Evolutionary conservation across 768 basidiomycete species (phyloP).

Genomic region (Cystobasidium tubakii): DNA sequence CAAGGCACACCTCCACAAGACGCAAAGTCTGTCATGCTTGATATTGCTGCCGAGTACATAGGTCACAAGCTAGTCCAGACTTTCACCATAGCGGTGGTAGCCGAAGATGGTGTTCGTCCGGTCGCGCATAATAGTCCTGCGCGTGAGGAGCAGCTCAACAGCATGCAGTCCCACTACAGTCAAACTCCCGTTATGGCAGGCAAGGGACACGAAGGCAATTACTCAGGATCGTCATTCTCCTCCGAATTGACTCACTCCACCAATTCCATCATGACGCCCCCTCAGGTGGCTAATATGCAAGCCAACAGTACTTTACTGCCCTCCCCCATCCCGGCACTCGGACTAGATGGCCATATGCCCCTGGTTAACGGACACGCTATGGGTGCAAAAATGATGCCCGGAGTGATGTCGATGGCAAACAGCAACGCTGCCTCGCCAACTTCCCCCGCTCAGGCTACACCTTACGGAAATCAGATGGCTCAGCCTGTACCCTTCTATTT

Average conservation of each 20-base stretch:
- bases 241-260: slow-evolving; percentile 16
- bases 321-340: neutral
- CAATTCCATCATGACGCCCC: slow-evolving; percentile 20
- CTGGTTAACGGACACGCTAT: neutral
- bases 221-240: neutral
- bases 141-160: neutral
- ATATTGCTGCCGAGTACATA: slow-evolving; percentile 11
- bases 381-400: neutral
- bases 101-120: slow-evolving; percentile 9
- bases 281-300: neutral
- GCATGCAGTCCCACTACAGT: neutral
- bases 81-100: slow-evolving; percentile 1
- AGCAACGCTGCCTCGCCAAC: slow-evolving; percentile 1
- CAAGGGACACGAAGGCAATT: neutral
- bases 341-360: neutral
- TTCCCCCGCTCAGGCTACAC: slow-evolving; percentile 11
- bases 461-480: neutral
- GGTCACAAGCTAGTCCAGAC: slow-evolving; percentile 13
- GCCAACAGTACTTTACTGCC: neutral
- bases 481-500: slow-evolving; percentile 27
- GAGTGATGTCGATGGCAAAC: neutral
- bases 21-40: slow-evolving; percentile 8
- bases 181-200: neutral
- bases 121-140: slow-evolving; percentile 9
- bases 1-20: slow-evolving; percentile 59